These are phyloP conservation scores for Coccomyxa sp. DNA, from an alignment of 139 green algal genomes.

Conservation along the genomic window DNA sequence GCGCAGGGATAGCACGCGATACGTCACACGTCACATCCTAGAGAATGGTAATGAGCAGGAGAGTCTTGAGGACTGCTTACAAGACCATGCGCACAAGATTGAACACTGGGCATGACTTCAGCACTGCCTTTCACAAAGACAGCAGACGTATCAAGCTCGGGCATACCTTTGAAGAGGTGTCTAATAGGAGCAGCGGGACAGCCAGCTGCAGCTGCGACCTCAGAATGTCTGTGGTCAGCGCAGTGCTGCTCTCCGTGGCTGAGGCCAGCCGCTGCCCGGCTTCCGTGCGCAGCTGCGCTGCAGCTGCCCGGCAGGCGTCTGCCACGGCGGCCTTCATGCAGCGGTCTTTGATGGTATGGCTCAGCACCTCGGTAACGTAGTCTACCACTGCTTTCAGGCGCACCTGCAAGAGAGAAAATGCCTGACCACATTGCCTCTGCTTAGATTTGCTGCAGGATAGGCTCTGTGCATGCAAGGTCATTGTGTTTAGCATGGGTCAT, in stretches of 20 bases:
- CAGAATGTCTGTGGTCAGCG: background rate
- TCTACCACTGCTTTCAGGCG: conserved; percentile 38
- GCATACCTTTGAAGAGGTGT: background rate
- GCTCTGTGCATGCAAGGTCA: background rate
- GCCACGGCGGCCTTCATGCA: background rate
- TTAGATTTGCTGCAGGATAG: background rate
- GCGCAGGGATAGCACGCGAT: too few species aligned
- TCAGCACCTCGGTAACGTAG: conserved; percentile 28
- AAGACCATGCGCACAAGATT: background rate
- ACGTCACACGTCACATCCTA: too few species aligned
- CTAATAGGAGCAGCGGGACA: background rate
- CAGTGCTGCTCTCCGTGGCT: background rate
- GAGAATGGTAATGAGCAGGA: too few species aligned
- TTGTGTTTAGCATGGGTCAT: background rate
- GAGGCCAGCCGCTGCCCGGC: background rate
- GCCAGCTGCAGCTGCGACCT: background rate
- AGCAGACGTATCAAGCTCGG: background rate
- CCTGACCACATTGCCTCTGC: background rate
- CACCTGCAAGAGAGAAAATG: conserved; percentile 6
- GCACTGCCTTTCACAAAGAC: background rate
- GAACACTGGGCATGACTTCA: background rate
- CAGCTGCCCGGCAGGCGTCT: background rate
- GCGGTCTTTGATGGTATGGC: conserved; percentile 13
- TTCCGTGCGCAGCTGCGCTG: background rate
- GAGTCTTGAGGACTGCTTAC: too few species aligned